Evolutionary conservation across 352 stramenopile genomes (phyloP).

Genomic region (Pythium insidiosum): DNA sequence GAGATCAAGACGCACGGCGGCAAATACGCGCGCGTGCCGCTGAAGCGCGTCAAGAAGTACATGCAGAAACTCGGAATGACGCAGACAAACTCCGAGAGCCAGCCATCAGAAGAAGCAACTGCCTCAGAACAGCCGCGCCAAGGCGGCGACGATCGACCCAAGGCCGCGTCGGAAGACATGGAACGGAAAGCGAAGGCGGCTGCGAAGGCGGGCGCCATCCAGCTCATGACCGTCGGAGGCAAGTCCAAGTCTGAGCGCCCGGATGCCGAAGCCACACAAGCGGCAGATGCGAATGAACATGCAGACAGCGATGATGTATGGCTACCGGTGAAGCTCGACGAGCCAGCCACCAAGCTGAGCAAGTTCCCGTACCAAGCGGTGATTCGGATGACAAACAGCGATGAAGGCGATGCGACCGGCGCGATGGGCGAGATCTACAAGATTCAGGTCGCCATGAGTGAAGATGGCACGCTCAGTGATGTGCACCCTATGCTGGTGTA

Average conservation of each 20-base stretch:
- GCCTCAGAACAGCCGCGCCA: neutral
- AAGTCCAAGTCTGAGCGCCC: constrained; percentile 57
- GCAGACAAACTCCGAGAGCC: too few relatives aligned
- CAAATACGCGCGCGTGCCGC: constrained; percentile 63
- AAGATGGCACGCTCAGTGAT: constrained; percentile 48
- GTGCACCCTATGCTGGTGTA: constrained; percentile 85
- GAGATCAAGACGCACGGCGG: constrained; percentile 69
- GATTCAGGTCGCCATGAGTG: constrained; percentile 77
- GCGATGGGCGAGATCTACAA: constrained; percentile 86
- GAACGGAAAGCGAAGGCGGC: constrained; percentile 10
- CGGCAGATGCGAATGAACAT: neutral
- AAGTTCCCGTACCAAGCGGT: constrained; percentile 80
- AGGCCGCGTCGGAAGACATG: constrained; percentile 2
- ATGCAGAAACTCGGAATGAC: constrained; percentile 76
- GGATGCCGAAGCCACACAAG: neutral
- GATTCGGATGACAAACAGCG: constrained; percentile 76
- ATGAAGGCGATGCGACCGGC: constrained; percentile 59
- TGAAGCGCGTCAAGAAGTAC: constrained; percentile 82
- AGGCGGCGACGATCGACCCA: neutral
- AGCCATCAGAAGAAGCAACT: constrained; percentile 9
- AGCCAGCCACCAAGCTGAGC: constrained; percentile 65
- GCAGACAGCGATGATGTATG: constrained; percentile 32
- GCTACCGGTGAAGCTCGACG: constrained; percentile 79
- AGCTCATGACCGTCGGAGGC: constrained; percentile 80
- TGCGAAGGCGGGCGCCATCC: constrained; percentile 29